These are phyloP conservation scores for Talaromyces proteolyticus DNA, from an alignment of 495 filamentous ascomycete species.

Conservation along the genomic window DNA sequence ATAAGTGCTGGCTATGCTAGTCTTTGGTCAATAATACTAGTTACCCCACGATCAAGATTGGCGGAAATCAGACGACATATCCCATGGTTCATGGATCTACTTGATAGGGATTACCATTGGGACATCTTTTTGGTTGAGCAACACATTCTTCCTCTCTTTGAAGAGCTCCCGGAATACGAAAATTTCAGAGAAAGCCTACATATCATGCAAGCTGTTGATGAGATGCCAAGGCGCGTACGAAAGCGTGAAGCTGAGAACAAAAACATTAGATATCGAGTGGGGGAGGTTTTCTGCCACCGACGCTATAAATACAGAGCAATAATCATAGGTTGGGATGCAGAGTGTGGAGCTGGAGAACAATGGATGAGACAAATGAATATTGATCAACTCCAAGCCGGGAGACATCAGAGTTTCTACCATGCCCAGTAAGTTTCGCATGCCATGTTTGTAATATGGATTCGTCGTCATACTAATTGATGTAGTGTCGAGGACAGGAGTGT, in stretches of 20 bases:
- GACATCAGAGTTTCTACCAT: slow-evolving; percentile 77
- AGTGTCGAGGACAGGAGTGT: slow-evolving; percentile 66
- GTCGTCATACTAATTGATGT: slow-evolving; percentile 8
- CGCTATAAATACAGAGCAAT: slow-evolving; percentile 75
- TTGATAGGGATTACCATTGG: slow-evolving; percentile 52
- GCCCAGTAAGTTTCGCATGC: slow-evolving; percentile 57
- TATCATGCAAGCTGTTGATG: slow-evolving; percentile 55
- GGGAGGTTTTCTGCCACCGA: slow-evolving; percentile 78
- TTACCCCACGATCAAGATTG: slow-evolving; percentile 37
- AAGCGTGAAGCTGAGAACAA: slow-evolving; percentile 26
- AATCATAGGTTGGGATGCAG: slow-evolving; percentile 80
- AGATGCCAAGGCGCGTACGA: slow-evolving; percentile 49
- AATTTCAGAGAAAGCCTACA: slow-evolving; percentile 48
- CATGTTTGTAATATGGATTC: neutral
- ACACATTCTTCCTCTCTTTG: slow-evolving; percentile 55
- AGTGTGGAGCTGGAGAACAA: slow-evolving; percentile 45
- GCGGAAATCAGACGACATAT: slow-evolving; percentile 56
- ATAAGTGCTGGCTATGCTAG: slow-evolving; percentile 67
- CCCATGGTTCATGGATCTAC: slow-evolving; percentile 60
- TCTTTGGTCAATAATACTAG: slow-evolving; percentile 71
- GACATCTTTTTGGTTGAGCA: slow-evolving; percentile 63
- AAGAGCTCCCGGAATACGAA: slow-evolving; percentile 31
- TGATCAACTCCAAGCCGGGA: slow-evolving; percentile 53
- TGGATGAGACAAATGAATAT: slow-evolving; percentile 59
- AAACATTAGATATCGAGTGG: slow-evolving; percentile 65